Base-by-base conservation (phyloP, 495 filamentous ascomycete genomes). In the Podospora conica region DNA sequence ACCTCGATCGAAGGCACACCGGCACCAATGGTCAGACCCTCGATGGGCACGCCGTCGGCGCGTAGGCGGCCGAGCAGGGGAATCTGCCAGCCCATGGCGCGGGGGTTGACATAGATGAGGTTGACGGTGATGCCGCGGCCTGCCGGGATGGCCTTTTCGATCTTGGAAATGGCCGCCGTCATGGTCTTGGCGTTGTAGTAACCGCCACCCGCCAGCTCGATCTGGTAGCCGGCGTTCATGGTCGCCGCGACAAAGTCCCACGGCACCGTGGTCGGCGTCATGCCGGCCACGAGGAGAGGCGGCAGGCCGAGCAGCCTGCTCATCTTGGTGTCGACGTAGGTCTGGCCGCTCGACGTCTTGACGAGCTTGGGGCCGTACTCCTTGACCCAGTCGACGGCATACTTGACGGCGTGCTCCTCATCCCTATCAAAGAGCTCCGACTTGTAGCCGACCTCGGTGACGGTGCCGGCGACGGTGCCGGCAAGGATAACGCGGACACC, bases 71-170 rank as follows among this genome's bases (percentile, higher is more conserved):
- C 90, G 66, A 98, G 87, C 27, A 98, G 81, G 56, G 95, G 93
- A 58, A 98, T 96, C 76, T 98, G 95, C 95, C 95, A 98, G 27
- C 82, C 90, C 94, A 98, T 98, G 31, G 94, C 93, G 61, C 90
- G 86, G 18, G 95, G 95, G 73, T 93, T 96, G 73, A 97, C 95
- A 71, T 98, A 98, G 73, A 98, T 98, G 64, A 98, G 75, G 74
- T 98, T 98, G 70, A 96, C 80, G 5, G 87, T 92, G 75, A 98
- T 96, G 73, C 95, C 95, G 65, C 93, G 91, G 58, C 95, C 95
- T 18, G 95, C 86, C 22, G 91, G 92, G 66, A 96, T 93, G 40
- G 84, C 84, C 71, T 89, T 88, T 71, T 97, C 93, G 66, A 98
- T 95, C 83, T 96, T 96, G 60, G 80, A 82, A 65, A 98, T 82